phyloP scores from a whole-genome alignment of 495 filamentous ascomycete species.

The Lasiosphaeria miniovina region DNA sequence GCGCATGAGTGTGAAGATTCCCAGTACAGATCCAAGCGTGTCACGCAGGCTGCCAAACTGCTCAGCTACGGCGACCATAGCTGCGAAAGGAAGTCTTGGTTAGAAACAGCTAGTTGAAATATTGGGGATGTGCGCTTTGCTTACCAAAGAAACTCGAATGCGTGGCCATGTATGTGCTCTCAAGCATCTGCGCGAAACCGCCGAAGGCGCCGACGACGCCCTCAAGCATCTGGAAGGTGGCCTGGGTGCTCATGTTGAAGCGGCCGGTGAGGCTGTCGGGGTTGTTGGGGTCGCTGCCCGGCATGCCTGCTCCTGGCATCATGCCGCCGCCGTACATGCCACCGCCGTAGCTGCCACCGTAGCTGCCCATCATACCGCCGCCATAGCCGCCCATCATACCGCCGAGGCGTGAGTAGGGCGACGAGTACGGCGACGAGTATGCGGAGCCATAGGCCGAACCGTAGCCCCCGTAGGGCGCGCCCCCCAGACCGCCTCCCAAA shows the following conservation, averaged over 20 bases:
- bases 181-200: conserved; percentile 98
- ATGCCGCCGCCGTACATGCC: conserved; percentile 66
- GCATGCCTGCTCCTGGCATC: conserved; percentile 58
- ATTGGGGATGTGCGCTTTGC: conserved; percentile 29
- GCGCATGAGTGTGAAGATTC: conserved; percentile 92
- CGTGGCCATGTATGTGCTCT: conserved; percentile 99
- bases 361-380: conserved; percentile 22
- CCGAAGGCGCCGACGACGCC: conserved; percentile 97
- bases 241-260: conserved; percentile 86
- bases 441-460: conserved; percentile 35
- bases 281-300: conserved; percentile 76
- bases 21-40: conserved; percentile 91
- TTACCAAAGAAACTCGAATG: conserved; percentile 97
- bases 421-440: conserved; percentile 45
- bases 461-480: conserved; percentile 59
- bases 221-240: conserved; percentile 99
- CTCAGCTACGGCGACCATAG: conserved; percentile 97
- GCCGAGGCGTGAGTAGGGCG: conserved; percentile 46
- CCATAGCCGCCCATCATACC: conserved; percentile 44
- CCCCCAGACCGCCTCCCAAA: conserved; percentile 10
- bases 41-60: conserved; percentile 91
- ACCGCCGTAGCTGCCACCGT: conserved; percentile 41
- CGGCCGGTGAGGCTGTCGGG: conserved; percentile 87
- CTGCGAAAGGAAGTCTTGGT: conserved; percentile 42
- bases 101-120: neutral